These are phyloP conservation scores for Pythium apleroticum DNA, from an alignment of 352 stramenopile species.

Conservation along the genomic window DNA sequence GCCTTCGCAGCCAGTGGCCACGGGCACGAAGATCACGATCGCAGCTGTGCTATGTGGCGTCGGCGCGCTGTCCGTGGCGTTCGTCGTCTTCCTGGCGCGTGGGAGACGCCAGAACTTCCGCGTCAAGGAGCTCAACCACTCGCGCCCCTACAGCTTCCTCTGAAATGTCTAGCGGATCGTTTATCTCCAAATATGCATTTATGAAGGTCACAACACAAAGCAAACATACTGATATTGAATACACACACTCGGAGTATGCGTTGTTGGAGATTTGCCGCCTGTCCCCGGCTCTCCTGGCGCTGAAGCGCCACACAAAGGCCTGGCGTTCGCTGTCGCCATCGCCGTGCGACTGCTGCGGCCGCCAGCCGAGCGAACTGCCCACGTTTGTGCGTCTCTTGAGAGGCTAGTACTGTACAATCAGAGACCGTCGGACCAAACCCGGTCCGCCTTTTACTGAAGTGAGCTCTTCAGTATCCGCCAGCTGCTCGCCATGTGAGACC, in stretches of 20 bases:
- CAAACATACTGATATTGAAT: not conserved
- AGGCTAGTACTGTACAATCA: too few relatives aligned
- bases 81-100: not conserved
- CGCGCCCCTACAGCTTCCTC: not conserved
- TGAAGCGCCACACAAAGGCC: not conserved
- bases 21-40: not conserved
- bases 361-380: not conserved
- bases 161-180: not conserved
- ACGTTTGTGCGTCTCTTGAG: not conserved
- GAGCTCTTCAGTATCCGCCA: not conserved
- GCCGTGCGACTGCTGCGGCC: not conserved
- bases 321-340: not conserved
- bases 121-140: not conserved
- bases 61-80: not conserved
- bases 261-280: not conserved
- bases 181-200: not conserved
- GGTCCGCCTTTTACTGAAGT: not conserved
- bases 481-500: not conserved
- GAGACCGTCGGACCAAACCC: not conserved
- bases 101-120: not conserved
- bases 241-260: not conserved
- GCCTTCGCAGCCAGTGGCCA: not conserved
- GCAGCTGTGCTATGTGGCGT: not conserved
- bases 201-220: not conserved
- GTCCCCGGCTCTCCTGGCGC: not conserved